These are phyloP conservation scores for Helicostylum pulchrum DNA, from an alignment of 192 early-diverging fungal species.

Conservation along the genomic window DNA sequence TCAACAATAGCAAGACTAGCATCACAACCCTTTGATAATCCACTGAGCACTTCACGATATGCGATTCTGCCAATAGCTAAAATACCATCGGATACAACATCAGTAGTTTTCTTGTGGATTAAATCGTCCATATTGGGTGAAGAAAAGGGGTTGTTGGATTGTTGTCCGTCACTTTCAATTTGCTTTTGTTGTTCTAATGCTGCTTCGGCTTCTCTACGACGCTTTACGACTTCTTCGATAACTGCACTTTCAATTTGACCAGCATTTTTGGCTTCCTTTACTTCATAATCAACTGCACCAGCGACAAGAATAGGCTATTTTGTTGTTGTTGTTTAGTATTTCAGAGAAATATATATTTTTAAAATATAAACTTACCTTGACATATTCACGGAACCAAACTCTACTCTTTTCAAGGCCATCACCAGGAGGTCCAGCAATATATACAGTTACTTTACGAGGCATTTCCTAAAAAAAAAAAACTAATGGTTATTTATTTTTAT, in stretches of 20 bases:
- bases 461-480: not conserved
- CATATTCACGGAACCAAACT: slow-evolving; percentile 41
- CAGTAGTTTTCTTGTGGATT: not conserved
- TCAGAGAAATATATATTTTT: too few species aligned
- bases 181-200: not conserved
- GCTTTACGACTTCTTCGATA: slow-evolving; percentile 30
- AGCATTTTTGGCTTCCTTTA: slow-evolving; percentile 32
- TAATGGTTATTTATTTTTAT: not conserved
- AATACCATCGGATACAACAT: slow-evolving; percentile 25
- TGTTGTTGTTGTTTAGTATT: too few species aligned
- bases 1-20: slow-evolving; percentile 13
- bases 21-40: slow-evolving; percentile 35
- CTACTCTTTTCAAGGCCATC: slow-evolving; percentile 46
- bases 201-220: slow-evolving; percentile 25
- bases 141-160: not conserved
- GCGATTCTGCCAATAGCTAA: slow-evolving; percentile 40
- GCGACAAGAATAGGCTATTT: slow-evolving; percentile 39
- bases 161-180: not conserved
- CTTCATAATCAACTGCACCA: slow-evolving; percentile 45
- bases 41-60: slow-evolving; percentile 39
- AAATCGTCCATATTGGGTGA: not conserved
- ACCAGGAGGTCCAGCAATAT: slow-evolving; percentile 41
- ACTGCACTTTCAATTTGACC: slow-evolving; percentile 39
- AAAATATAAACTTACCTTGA: slow-evolving; percentile 35
- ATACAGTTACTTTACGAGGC: slow-evolving; percentile 43